Evolutionary conservation across 1,284 basidiomycete species (phyloP).

Genomic region (Ceratobasidium sp.): DNA sequence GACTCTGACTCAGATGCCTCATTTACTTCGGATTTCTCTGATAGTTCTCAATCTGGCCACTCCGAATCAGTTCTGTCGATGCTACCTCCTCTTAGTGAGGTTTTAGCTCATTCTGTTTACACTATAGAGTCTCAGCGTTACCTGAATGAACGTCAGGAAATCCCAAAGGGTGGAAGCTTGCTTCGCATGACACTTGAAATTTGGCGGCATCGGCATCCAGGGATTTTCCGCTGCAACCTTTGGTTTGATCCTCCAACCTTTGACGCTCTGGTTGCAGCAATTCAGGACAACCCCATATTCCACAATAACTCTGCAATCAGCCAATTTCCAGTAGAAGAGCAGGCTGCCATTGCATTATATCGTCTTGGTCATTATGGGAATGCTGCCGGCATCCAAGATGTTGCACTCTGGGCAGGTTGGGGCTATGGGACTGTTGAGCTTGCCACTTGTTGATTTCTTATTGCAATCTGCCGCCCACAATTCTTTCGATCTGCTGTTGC

Average conservation of each 20-base stretch:
- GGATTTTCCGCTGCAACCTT: background rate
- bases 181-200: background rate
- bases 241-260: constrained; percentile 15
- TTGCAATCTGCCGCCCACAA: constrained; percentile 51
- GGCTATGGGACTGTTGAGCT: constrained; percentile 24
- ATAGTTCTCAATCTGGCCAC: no score
- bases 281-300: constrained; percentile 26
- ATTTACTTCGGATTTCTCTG: no score
- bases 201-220: background rate
- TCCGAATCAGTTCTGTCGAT: no score
- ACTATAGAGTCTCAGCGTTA: background rate
- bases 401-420: constrained; percentile 40
- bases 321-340: constrained; percentile 9
- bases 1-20: no score
- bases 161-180: background rate
- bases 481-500: constrained; percentile 19
- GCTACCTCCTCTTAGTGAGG: no score
- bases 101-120: no score
- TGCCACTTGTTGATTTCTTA: constrained; percentile 50
- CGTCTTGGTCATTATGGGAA: constrained; percentile 42
- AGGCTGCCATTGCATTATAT: constrained; percentile 26
- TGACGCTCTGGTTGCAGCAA: constrained; percentile 1
- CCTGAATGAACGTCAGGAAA: background rate
- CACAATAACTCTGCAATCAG: constrained; percentile 33
- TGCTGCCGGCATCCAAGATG: constrained; percentile 10